Conservation (phyloP, 768 basidiomycete species). For the Termitomyces sp. region DNA sequence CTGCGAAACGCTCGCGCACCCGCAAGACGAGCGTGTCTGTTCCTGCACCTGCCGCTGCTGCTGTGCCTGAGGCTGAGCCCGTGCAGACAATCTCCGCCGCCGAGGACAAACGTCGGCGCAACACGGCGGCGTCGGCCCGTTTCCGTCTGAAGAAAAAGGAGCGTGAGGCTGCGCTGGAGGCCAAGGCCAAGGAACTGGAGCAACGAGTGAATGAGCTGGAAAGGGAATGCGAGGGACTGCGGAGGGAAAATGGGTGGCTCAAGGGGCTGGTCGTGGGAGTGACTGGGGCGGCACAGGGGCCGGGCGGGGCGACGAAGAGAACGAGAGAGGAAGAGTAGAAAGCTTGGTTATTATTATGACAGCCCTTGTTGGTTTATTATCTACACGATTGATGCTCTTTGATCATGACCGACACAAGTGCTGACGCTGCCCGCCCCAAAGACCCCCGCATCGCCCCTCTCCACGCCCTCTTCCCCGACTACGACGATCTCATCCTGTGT, state of each 20-base stretch:
- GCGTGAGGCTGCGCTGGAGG: slow-evolving; percentile 84
- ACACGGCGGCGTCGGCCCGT: slow-evolving; percentile 89
- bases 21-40: slow-evolving; percentile 43
- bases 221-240: slow-evolving; percentile 83
- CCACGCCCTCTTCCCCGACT: slow-evolving; percentile 74
- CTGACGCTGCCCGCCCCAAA: slow-evolving; percentile 3
- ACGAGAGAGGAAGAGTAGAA: slow-evolving; percentile 14
- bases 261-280: slow-evolving; percentile 88
- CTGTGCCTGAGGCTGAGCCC: slow-evolving; percentile 17
- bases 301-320: slow-evolving; percentile 20
- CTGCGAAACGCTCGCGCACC: slow-evolving; percentile 52
- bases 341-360: slow-evolving; percentile 9
- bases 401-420: neutral
- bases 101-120: slow-evolving; percentile 91
- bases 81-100: slow-evolving; percentile 39
- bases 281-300: slow-evolving; percentile 59
- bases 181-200: slow-evolving; percentile 80
- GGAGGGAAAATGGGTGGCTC: slow-evolving; percentile 90
- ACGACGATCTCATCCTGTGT: slow-evolving; percentile 68
- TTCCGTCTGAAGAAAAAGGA: slow-evolving; percentile 97
- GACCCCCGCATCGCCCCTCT: slow-evolving; percentile 53
- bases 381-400: neutral
- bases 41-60: slow-evolving; percentile 21
- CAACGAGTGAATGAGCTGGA: slow-evolving; percentile 76
- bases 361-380: neutral